Conservation (phyloP, 306 rosid species). For the Dryas octopetala region DNA sequence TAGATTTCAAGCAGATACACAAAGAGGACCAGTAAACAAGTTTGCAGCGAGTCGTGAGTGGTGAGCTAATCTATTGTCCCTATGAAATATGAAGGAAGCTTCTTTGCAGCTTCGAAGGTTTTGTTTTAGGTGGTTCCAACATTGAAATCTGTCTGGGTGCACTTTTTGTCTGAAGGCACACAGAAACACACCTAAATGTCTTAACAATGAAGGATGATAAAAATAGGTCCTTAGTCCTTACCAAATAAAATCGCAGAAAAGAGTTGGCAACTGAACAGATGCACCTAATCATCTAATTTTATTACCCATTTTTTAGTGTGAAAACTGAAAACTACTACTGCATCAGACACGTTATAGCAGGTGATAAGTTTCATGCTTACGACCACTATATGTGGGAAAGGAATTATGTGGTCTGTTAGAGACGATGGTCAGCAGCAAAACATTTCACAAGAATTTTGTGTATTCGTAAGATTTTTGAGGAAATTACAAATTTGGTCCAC, state of each 20-base stretch:
- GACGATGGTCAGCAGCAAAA: too few relatives aligned
- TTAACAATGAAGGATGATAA: neutral
- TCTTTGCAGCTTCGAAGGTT: neutral
- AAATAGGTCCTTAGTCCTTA: too few relatives aligned
- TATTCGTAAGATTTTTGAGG: too few relatives aligned
- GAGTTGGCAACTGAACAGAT: neutral
- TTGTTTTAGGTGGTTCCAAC: neutral
- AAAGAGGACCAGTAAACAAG: neutral
- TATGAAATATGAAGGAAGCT: neutral
- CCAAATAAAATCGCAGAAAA: conserved; percentile 5
- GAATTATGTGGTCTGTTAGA: too few relatives aligned
- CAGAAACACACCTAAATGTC: neutral
- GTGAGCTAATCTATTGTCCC: neutral
- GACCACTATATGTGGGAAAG: too few relatives aligned
- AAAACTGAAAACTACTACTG: too few relatives aligned
- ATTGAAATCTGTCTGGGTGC: conserved; percentile 1
- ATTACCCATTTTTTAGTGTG: too few relatives aligned
- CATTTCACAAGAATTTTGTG: too few relatives aligned
- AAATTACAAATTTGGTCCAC: too few relatives aligned
- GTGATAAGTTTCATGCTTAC: too few relatives aligned
- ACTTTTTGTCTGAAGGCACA: neutral
- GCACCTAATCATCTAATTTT: neutral
- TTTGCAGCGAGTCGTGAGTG: conserved; percentile 4
- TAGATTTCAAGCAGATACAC: neutral
- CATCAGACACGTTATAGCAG: too few relatives aligned